phyloP scores from a whole-genome alignment of 768 basidiomycete genomes.

The Cantharellus cinnabarinus region DNA sequence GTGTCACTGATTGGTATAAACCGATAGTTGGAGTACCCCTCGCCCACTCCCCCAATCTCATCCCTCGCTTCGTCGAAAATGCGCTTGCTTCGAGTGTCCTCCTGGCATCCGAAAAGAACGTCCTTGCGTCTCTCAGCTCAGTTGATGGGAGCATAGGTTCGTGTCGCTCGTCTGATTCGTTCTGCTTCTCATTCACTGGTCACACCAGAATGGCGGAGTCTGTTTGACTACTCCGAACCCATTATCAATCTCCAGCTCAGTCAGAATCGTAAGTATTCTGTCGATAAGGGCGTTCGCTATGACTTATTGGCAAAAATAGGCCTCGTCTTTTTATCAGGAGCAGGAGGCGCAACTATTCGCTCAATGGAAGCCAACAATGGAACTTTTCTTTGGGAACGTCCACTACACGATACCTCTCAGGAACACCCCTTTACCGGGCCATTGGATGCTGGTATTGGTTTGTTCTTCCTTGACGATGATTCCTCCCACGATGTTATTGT shows the following conservation, averaged over 20 bases:
- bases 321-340: conserved; percentile 55
- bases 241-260: conserved; percentile 43
- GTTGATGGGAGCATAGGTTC: conserved; percentile 52
- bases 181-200: neutral
- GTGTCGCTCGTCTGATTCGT: conserved; percentile 10
- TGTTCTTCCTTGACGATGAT: conserved; percentile 21
- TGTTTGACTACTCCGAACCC: conserved; percentile 48
- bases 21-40: conserved; percentile 54
- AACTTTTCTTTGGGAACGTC: conserved; percentile 40
- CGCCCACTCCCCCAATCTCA: conserved; percentile 40
- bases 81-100: conserved; percentile 20
- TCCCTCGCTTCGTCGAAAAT: conserved; percentile 15
- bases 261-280: conserved; percentile 29
- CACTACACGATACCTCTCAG: conserved; percentile 27
- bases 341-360: conserved; percentile 47
- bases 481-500: conserved; percentile 21
- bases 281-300: neutral
- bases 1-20: conserved; percentile 55
- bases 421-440: conserved; percentile 30
- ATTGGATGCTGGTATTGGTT: conserved; percentile 31
- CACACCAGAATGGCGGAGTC: conserved; percentile 57
- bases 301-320: conserved; percentile 20
- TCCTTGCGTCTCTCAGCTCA: conserved; percentile 52
- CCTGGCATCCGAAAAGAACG: conserved; percentile 50
- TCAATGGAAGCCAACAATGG: conserved; percentile 46